phyloP scores from a whole-genome alignment of 2,329 filamentous ascomycete genomes.

The Cordyceps pruinosa region DNA sequence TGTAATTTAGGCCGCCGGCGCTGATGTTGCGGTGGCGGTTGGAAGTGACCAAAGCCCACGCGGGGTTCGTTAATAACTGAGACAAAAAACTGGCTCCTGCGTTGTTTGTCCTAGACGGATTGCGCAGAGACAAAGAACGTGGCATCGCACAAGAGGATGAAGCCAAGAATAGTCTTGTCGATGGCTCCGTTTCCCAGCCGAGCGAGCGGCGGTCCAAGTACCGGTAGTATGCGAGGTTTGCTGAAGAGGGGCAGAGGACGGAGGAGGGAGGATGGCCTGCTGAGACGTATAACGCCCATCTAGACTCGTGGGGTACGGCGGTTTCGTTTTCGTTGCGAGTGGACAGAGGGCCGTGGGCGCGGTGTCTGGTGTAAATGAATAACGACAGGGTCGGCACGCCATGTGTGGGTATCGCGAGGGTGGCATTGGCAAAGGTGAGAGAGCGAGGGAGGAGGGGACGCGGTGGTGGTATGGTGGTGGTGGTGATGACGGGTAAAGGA shows the following conservation, averaged over 20 bases:
- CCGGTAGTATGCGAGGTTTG: no score
- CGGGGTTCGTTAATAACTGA: neutral
- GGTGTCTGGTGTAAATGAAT: neutral
- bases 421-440: neutral
- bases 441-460: no score
- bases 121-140: no score
- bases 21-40: neutral
- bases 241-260: neutral
- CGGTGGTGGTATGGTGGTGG: neutral
- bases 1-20: neutral
- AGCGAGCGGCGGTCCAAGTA: no score
- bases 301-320: neutral
- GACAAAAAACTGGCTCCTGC: neutral
- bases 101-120: neutral
- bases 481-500: neutral
- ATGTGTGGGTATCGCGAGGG: neutral
- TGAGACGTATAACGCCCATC: no score
- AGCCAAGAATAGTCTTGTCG: no score
- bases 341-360: no score
- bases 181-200: no score
- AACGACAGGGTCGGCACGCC: neutral
- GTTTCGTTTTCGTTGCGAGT: neutral
- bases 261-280: neutral
- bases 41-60: neutral
- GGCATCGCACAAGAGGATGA: no score